These are phyloP conservation scores for Kappamyces sp. DNA, from an alignment of 192 early-diverging fungal genomes.

Conservation along the genomic window DNA sequence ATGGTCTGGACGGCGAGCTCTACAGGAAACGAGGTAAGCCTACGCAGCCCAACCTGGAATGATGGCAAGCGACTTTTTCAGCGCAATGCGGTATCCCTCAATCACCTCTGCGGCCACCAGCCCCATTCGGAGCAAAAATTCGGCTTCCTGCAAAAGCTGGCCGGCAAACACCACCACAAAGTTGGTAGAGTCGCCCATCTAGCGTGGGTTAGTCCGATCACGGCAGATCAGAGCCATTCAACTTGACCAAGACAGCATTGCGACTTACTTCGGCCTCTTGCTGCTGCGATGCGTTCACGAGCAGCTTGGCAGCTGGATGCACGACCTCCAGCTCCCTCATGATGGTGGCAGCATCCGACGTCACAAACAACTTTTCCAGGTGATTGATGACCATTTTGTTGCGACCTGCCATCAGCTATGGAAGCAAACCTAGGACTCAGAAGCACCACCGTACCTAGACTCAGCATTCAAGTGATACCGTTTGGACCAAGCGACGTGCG, in stretches of 20 bases:
- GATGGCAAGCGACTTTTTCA: constrained; percentile 73
- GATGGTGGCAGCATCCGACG: constrained; percentile 98
- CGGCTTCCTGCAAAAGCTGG: constrained; percentile 91
- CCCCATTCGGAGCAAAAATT: constrained; percentile 88
- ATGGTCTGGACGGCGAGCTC: constrained; percentile 66
- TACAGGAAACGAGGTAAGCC: constrained; percentile 24
- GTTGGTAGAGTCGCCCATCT: constrained; percentile 95
- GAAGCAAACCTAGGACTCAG: background rate
- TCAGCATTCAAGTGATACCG: constrained; percentile 47
- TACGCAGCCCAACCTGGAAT: constrained; percentile 57
- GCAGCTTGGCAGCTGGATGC: constrained; percentile 92
- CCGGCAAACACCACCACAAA: constrained; percentile 91
- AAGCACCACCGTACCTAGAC: background rate
- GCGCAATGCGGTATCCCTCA: constrained; percentile 87
- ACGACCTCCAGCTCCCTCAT: constrained; percentile 96
- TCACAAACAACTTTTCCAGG: constrained; percentile 96
- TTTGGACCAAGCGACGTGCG: constrained; percentile 96
- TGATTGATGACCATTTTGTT: constrained; percentile 99
- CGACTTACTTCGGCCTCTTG: constrained; percentile 82
- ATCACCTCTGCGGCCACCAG: constrained; percentile 92
- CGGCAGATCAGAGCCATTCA: constrained; percentile 3
- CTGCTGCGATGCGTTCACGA: constrained; percentile 95
- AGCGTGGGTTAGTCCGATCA: constrained; percentile 12
- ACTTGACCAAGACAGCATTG: constrained; percentile 1
- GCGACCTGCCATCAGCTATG: constrained; percentile 52